Percentiles rank a stretch among this genome's conserved stretches.
Conservation (phyloP, 2,329 filamentous ascomycete genomes). For the Aspergillus nomiae region DNA sequence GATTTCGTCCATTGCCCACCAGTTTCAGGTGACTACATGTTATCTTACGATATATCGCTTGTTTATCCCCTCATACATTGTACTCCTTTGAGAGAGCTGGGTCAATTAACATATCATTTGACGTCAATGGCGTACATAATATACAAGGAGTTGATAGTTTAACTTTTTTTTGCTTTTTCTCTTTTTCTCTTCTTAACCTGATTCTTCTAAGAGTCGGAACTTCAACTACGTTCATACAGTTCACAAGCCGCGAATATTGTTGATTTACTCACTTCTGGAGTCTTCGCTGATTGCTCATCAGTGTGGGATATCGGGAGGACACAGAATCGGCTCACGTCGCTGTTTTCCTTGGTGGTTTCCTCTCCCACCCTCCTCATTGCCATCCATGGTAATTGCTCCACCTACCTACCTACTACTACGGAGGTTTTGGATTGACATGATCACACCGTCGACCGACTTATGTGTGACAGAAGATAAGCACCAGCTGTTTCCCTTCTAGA, state of each 20-base stretch:
- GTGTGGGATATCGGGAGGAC: not conserved
- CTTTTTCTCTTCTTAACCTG: not conserved
- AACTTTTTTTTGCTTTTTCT: conserved; percentile 15
- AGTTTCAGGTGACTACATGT: conserved; percentile 14
- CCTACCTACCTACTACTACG: not conserved
- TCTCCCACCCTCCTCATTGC: not conserved
- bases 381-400: not conserved
- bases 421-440: not conserved
- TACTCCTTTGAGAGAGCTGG: conserved; percentile 12
- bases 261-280: not conserved
- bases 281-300: not conserved
- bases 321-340: not conserved
- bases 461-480: not conserved
- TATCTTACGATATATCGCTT: conserved; percentile 24
- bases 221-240: conserved; percentile 4
- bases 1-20: conserved; percentile 14
- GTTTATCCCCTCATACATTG: conserved; percentile 13
- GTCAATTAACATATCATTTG: conserved; percentile 16
- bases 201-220: not conserved
- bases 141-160: conserved; percentile 16
- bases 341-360: not conserved
- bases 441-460: not conserved
- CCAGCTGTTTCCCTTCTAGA: not conserved
- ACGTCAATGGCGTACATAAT: conserved; percentile 24
- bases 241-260: conserved; percentile 4